These are phyloP conservation scores for Hyaloscypha variabilis DNA, from an alignment of 495 filamentous ascomycete genomes.

Conservation along the genomic window DNA sequence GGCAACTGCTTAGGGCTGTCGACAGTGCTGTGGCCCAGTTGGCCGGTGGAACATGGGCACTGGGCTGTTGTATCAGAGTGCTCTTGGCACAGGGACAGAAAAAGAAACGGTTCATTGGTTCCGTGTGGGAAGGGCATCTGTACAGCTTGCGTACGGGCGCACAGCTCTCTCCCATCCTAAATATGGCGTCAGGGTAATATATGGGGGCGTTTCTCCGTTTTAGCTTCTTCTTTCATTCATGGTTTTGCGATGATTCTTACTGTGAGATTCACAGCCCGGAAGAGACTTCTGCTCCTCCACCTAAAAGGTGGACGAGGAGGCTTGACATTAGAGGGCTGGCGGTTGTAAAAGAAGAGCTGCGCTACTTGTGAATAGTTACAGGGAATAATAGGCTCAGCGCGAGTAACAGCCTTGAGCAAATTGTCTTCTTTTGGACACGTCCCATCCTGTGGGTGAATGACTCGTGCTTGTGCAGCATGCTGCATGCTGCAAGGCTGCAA, in stretches of 20 bases:
- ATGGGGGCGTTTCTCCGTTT: neutral
- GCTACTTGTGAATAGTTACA: neutral
- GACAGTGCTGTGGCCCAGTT: too few species aligned
- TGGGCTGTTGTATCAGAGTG: too few species aligned
- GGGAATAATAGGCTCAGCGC: neutral
- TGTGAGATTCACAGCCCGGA: neutral
- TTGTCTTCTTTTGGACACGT: neutral
- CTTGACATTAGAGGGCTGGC: neutral
- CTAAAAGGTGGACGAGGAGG: neutral
- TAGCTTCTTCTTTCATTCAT: neutral
- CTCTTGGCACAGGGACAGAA: too few species aligned
- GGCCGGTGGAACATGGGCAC: too few species aligned
- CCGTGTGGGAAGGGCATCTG: too few species aligned
- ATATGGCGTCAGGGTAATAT: neutral
- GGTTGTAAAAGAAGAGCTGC: neutral
- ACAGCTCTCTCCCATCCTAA: neutral
- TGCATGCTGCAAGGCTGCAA: neutral
- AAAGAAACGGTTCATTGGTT: neutral
- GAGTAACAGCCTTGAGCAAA: neutral
- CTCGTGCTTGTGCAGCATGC: neutral
- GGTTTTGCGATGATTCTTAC: neutral
- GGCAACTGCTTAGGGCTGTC: too few species aligned
- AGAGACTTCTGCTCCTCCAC: neutral
- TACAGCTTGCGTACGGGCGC: too few species aligned
- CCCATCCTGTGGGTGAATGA: neutral